Percentiles rank a stretch among this genome's conserved stretches.
These are phyloP conservation scores for Malbranchea cinnamomea DNA, from an alignment of 2,329 filamentous ascomycete genomes.

Conservation along the genomic window DNA sequence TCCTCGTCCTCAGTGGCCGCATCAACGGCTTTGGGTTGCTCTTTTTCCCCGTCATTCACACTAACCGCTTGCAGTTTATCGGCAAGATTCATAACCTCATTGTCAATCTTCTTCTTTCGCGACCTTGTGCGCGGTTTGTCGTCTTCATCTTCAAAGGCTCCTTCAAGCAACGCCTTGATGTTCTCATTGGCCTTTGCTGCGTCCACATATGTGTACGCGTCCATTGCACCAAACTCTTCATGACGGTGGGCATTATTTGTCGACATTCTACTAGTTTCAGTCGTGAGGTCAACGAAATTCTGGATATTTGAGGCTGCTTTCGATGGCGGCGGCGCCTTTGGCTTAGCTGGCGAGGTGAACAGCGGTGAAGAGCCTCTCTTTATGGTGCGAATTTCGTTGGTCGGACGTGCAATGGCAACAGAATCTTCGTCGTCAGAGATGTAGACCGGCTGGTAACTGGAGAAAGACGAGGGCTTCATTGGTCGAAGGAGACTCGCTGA, in stretches of 20 bases:
- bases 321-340: conserved; percentile 22
- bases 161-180: conserved; percentile 36
- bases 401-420: conserved; percentile 35
- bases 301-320: conserved; percentile 29
- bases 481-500: conserved; percentile 27
- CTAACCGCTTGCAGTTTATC: conserved; percentile 28
- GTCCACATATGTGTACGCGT: conserved; percentile 38
- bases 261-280: conserved; percentile 30
- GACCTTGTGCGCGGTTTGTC: conserved; percentile 24
- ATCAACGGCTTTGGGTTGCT: too few relatives aligned
- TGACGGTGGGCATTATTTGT: conserved; percentile 33
- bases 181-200: conserved; percentile 36
- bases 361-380: conserved; percentile 36
- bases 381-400: conserved; percentile 33
- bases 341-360: conserved; percentile 40
- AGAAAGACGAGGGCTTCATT: conserved; percentile 23
- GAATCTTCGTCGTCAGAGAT: conserved; percentile 16
- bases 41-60: conserved; percentile 24
- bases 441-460: conserved; percentile 15
- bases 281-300: conserved; percentile 36
- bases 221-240: conserved; percentile 38
- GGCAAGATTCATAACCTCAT: conserved; percentile 28
- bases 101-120: conserved; percentile 26
- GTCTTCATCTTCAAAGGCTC: conserved; percentile 36
- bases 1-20: conserved; percentile 33